phyloP scores from a whole-genome alignment of 1,284 basidiomycete species.

The Macrocystidia cucumis region DNA sequence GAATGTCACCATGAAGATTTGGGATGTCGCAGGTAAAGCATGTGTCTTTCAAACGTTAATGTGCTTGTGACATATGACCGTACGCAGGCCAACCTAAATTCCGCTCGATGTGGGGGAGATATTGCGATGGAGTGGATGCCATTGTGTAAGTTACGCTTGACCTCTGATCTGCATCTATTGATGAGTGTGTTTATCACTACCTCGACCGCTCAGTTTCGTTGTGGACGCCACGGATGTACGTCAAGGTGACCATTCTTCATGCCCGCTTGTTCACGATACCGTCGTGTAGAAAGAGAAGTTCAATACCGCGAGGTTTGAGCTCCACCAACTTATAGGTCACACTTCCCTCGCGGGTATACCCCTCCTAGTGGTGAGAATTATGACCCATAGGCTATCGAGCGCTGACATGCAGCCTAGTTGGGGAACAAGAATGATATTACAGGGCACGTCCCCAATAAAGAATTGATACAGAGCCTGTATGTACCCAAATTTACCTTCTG shows the following conservation, averaged over 20 bases:
- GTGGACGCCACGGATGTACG: slow-evolving; percentile 84
- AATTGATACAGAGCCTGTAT: slow-evolving; percentile 79
- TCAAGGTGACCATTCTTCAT: slow-evolving; percentile 9
- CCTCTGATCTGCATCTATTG: slow-evolving; percentile 12
- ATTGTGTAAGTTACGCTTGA: slow-evolving; percentile 93
- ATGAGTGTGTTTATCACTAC: slow-evolving; percentile 6
- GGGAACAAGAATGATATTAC: slow-evolving; percentile 95
- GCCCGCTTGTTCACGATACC: slow-evolving; percentile 3
- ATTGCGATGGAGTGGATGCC: slow-evolving; percentile 91
- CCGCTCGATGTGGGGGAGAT: slow-evolving; percentile 91
- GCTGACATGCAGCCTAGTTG: slow-evolving; percentile 36
- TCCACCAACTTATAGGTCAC: slow-evolving; percentile 80
- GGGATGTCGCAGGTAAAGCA: slow-evolving; percentile 92
- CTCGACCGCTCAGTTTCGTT: slow-evolving; percentile 59
- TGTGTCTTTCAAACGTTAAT: slow-evolving; percentile 11
- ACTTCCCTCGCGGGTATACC: slow-evolving; percentile 76
- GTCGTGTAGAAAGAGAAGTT: slow-evolving; percentile 63
- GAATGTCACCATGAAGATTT: slow-evolving; percentile 88
- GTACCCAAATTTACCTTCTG: slow-evolving; percentile 18
- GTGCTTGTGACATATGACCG: slow-evolving; percentile 10
- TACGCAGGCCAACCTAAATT: slow-evolving; percentile 84
- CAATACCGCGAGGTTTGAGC: slow-evolving; percentile 82
- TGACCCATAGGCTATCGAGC: background rate
- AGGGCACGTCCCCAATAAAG: slow-evolving; percentile 75
- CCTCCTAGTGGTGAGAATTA: slow-evolving; percentile 66